A percentile compares a stretch with the other conserved stretches of the same genome.
Evolutionary conservation across 2,329 filamentous ascomycete species (phyloP).

Genomic region (Parascedosporium putredinis): DNA sequence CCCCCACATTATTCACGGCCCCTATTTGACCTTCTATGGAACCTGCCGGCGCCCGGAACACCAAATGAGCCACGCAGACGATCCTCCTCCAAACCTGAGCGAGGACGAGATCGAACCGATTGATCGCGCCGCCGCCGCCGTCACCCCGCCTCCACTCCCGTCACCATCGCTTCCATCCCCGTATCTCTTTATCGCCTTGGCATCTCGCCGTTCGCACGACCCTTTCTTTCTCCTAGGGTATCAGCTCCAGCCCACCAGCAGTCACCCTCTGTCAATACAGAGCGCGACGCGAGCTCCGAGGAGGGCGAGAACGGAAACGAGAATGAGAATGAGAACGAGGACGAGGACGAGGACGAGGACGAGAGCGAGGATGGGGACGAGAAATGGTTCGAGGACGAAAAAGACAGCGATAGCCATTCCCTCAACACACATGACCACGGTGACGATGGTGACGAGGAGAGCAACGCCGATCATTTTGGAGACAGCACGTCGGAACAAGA

Average conservation of each 20-base stretch:
- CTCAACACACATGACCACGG: background rate
- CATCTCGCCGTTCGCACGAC: conserved; percentile 22
- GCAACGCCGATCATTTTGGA: background rate
- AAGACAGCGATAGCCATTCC: no score
- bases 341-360: background rate
- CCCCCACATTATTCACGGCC: background rate
- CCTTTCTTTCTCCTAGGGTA: conserved; percentile 16
- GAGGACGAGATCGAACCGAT: background rate
- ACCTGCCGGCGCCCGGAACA: background rate
- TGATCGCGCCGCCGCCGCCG: background rate
- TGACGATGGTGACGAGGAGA: background rate
- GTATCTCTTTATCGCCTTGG: conserved; percentile 19
- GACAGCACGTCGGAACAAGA: conserved; percentile 11
- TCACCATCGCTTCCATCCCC: conserved; percentile 15
- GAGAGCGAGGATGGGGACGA: background rate
- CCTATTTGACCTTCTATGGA: background rate
- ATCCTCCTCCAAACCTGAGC: background rate
- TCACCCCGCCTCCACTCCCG: conserved; percentile 14
- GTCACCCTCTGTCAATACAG: background rate
- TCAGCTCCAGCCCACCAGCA: conserved; percentile 8
- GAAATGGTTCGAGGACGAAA: background rate
- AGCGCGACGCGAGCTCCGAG: background rate
- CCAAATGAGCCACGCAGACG: conserved; percentile 5
- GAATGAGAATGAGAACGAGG: background rate
- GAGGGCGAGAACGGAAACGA: background rate